Percentiles rank a stretch among this genome's conserved stretches.
phyloP scores from a whole-genome alignment of 495 filamentous ascomycete genomes.

The Antarctomyces pellizariae region DNA sequence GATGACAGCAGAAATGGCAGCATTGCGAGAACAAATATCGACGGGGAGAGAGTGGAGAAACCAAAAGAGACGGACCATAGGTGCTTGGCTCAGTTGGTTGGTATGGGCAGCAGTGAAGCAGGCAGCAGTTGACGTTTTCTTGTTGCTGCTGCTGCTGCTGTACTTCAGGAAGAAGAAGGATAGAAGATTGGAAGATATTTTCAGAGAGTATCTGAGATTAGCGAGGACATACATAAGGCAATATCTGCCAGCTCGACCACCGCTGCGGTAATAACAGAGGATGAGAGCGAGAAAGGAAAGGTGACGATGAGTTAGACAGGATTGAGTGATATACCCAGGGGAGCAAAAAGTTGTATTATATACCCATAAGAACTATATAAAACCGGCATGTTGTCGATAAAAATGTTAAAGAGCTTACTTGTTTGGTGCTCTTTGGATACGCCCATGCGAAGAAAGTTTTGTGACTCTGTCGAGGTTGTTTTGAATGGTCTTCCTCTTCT shows the following conservation, averaged over 20 bases:
- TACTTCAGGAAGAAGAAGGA: constrained; percentile 67
- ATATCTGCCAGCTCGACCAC: constrained; percentile 28
- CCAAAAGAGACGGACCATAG: constrained; percentile 28
- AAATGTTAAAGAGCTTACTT: too few species aligned
- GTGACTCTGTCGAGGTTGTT: too few species aligned
- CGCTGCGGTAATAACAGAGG: constrained; percentile 2
- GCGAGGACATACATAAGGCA: constrained; percentile 33
- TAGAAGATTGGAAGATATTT: constrained; percentile 49
- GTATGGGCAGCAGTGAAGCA: constrained; percentile 50
- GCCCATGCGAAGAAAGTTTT: too few species aligned
- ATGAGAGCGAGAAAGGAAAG: constrained; percentile 7
- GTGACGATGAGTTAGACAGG: constrained; percentile 1
- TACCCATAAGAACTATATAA: too few species aligned
- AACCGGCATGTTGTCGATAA: too few species aligned
- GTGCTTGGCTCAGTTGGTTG: constrained; percentile 52
- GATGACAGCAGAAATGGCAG: constrained; percentile 81
- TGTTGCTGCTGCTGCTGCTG: constrained; percentile 46
- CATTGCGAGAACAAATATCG: constrained; percentile 81
- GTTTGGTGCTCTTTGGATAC: too few species aligned
- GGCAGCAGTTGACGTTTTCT: constrained; percentile 39
- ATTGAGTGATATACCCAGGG: too few species aligned
- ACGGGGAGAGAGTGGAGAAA: constrained; percentile 30
- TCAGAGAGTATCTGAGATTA: constrained; percentile 37
- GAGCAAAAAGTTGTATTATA: too few species aligned
- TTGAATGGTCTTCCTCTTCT: too few species aligned